Base-by-base conservation (phyloP, 2,329 filamentous ascomycete genomes). In the Hymenoscyphus occultus region DNA sequence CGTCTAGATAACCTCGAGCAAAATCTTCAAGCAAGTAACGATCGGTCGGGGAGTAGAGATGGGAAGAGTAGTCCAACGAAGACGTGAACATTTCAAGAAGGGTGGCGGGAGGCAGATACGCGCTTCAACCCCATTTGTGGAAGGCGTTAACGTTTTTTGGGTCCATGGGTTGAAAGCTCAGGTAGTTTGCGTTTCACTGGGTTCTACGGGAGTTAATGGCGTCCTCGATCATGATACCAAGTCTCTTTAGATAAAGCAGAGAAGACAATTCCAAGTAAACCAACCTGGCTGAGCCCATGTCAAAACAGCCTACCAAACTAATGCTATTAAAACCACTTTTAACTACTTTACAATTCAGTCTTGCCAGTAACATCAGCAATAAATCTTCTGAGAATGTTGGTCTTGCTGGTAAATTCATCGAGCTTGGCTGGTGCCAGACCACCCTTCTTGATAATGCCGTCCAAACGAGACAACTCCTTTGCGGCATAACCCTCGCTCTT, bases 331-430 rank as follows among this genome's bases (percentile, higher is more conserved):
- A 51, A 51, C n/a, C 19, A 51, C 35, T 35, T 35, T 35, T 35
- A 7, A 35, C 10, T 70, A 61, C 51, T 76, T 72, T 77, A 80
- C 71, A 80, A 71, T 71, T 79, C 78, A 67, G 75, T 89, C 84
- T 92, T 92, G 70, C 84, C 83, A 69, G 83, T 80, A 64, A 82
- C 80, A 77, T 86, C 82, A 70, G 85, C 80, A 67, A 87, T 78
- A 77, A 97, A 98, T 78, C 86, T 89, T 76, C 85, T 86, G 66
- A 98, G 83, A 71, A 98, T 91, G 81, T 98, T 98, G 78, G 87
- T 90, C 81, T 96, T 91, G 79, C 84, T 88, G 66, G 88, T 87
- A 70, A 98, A 80, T 79, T 98, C 93, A 75, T 98, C 94, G 56
- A 92, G 78, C 89, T 98, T 98, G 78, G 90, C 83, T 32, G 88